Conservation (phyloP, 441 rosid genomes). For the Hura crepitans region DNA sequence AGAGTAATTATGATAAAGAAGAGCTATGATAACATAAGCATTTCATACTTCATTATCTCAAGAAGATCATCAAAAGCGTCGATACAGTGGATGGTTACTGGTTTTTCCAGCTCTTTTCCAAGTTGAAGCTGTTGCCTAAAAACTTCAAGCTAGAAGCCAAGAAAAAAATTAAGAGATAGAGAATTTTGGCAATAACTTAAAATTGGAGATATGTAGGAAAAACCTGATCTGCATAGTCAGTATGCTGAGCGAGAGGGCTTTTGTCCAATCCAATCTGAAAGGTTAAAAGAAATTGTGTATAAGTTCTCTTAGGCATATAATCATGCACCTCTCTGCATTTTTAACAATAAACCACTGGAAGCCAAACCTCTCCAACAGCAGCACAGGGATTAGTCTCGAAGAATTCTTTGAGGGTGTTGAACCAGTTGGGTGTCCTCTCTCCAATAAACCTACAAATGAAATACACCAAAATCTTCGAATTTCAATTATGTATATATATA, state of each 20-base stretch:
- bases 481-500: not conserved
- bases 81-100: slow-evolving; percentile 81
- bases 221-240: slow-evolving; percentile 73
- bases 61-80: slow-evolving; percentile 81
- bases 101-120: slow-evolving; percentile 71
- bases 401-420: slow-evolving; percentile 51
- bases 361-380: slow-evolving; percentile 91
- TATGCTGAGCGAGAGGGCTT: slow-evolving; percentile 61
- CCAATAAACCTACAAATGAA: slow-evolving; percentile 46
- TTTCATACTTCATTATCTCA: slow-evolving; percentile 59
- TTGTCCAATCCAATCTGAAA: slow-evolving; percentile 83
- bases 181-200: not conserved
- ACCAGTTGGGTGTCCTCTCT: slow-evolving; percentile 75
- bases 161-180: slow-evolving; percentile 6
- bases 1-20: not conserved
- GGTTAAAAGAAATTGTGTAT: slow-evolving; percentile 3
- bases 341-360: too few relatives aligned
- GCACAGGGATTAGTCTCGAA: slow-evolving; percentile 70
- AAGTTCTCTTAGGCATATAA: slow-evolving; percentile 9
- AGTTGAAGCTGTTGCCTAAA: slow-evolving; percentile 74
- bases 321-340: not conserved
- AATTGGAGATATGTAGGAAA: not conserved
- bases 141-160: slow-evolving; percentile 48
- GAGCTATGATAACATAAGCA: slow-evolving; percentile 2
- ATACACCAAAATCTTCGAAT: not conserved